phyloP scores from a whole-genome alignment of 2,329 filamentous ascomycete genomes.

The Daldinia eschscholtzii region DNA sequence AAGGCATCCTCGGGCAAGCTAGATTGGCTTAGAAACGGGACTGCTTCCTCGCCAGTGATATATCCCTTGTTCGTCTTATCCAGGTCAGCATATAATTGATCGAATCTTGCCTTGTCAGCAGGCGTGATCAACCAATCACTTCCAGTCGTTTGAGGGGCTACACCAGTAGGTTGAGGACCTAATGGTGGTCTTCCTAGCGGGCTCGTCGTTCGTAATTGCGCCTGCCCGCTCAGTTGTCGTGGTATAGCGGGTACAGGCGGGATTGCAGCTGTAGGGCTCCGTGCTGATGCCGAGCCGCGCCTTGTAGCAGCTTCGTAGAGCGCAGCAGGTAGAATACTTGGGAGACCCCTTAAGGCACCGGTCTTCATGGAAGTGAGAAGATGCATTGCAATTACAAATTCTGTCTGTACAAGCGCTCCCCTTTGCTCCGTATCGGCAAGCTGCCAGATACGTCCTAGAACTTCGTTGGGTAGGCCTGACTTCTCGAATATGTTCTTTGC shows the following conservation, averaged over 20 bases:
- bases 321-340: conserved; percentile 82
- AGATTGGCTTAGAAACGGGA: conserved; percentile 93
- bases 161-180: conserved; percentile 58
- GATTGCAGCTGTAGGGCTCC: conserved; percentile 65
- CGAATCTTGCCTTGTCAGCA: conserved; percentile 88
- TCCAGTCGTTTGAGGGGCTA: conserved; percentile 49
- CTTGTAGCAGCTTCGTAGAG: conserved; percentile 92
- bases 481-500: conserved; percentile 97
- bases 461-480: conserved; percentile 88
- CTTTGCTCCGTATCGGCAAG: conserved; percentile 94
- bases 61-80: conserved; percentile 85
- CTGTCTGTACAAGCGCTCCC: conserved; percentile 85
- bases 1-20: conserved; percentile 88
- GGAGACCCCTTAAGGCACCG: conserved; percentile 82
- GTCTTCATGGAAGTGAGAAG: conserved; percentile 92
- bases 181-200: conserved; percentile 66
- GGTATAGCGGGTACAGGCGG: conserved; percentile 77
- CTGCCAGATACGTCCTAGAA: conserved; percentile 95
- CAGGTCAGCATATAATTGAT: conserved; percentile 84
- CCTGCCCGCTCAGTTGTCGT: conserved; percentile 81
- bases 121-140: conserved; percentile 86
- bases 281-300: conserved; percentile 64
- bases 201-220: conserved; percentile 72
- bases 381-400: conserved; percentile 99
- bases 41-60: conserved; percentile 94